phyloP scores from a whole-genome alignment of 768 basidiomycete species.

The Leccinum truebloodii region DNA sequence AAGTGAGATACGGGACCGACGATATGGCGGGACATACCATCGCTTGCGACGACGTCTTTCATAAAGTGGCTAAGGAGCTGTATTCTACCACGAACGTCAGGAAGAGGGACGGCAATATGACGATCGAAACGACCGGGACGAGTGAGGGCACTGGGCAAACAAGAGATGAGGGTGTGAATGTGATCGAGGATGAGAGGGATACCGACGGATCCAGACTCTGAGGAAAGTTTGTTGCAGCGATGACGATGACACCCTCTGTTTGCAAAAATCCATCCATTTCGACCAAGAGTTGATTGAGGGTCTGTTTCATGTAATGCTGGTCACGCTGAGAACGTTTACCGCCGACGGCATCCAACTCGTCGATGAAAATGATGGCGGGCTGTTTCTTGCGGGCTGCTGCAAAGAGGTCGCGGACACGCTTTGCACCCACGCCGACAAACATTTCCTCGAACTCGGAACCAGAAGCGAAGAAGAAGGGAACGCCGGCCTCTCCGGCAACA shows the following conservation, averaged over 20 bases:
- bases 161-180: conserved; percentile 13
- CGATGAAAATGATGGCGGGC: conserved; percentile 98
- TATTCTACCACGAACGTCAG: conserved; percentile 93
- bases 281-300: conserved; percentile 93
- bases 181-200: conserved; percentile 3
- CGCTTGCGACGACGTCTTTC: conserved; percentile 67
- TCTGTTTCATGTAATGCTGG: conserved; percentile 90
- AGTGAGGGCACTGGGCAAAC: conserved; percentile 71
- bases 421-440: conserved; percentile 95
- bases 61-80: conserved; percentile 94
- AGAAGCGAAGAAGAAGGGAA: conserved; percentile 96
- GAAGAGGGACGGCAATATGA: conserved; percentile 87
- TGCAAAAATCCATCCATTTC: conserved; percentile 98
- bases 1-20: background rate
- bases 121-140: conserved; percentile 97
- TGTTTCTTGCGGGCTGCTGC: conserved; percentile 91
- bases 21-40: conserved; percentile 41
- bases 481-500: conserved; percentile 96
- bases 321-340: conserved; percentile 82
- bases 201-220: conserved; percentile 87
- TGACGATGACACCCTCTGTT: conserved; percentile 91
- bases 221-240: conserved; percentile 98
- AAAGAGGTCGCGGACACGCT: conserved; percentile 94
- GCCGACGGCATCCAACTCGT: conserved; percentile 93
- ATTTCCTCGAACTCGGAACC: conserved; percentile 99